Evolutionary conservation across 2,329 filamentous ascomycete genomes (phyloP).

Genomic region (Fusarium continuum): DNA sequence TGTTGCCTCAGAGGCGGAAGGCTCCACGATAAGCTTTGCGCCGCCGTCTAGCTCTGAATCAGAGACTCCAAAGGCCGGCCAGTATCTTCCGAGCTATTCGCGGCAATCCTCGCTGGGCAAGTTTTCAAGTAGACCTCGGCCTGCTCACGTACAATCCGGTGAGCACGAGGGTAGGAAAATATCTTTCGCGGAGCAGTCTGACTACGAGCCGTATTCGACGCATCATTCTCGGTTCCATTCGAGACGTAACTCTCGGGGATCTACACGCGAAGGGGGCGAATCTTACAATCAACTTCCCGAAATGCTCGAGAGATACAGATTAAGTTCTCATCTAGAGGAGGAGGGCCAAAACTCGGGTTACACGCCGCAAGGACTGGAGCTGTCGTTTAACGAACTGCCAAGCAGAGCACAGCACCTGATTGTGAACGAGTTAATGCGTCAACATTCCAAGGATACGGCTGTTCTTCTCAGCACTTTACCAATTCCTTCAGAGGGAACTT

Average conservation of each 20-base stretch:
- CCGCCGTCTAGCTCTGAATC: constrained; percentile 44
- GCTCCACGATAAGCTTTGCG: constrained; percentile 74
- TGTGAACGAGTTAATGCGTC: constrained; percentile 82
- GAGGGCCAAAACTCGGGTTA: constrained; percentile 53
- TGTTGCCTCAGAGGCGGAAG: constrained; percentile 66
- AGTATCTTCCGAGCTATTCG: constrained; percentile 49
- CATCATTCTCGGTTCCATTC: constrained; percentile 47
- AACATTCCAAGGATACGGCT: constrained; percentile 74
- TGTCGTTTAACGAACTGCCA: constrained; percentile 88
- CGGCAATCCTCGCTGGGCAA: constrained; percentile 61
- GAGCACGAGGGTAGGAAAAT: constrained; percentile 66
- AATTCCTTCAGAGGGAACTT: constrained; percentile 80
- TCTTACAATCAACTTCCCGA: constrained; percentile 56
- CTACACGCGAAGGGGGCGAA: constrained; percentile 46
- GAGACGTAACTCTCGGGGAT: constrained; percentile 50
- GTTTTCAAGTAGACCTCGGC: constrained; percentile 70
- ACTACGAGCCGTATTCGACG: constrained; percentile 29
- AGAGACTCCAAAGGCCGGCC: constrained; percentile 45
- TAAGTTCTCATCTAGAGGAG: constrained; percentile 37
- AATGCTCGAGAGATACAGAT: constrained; percentile 53
- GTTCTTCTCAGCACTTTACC: constrained; percentile 87
- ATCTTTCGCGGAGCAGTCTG: constrained; percentile 64
- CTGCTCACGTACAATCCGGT: constrained; percentile 66
- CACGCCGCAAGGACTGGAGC: constrained; percentile 69
- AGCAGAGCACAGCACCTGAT: constrained; percentile 87